Conservation (phyloP, 2,329 filamentous ascomycete genomes). For the Talaromyces sp. region DNA sequence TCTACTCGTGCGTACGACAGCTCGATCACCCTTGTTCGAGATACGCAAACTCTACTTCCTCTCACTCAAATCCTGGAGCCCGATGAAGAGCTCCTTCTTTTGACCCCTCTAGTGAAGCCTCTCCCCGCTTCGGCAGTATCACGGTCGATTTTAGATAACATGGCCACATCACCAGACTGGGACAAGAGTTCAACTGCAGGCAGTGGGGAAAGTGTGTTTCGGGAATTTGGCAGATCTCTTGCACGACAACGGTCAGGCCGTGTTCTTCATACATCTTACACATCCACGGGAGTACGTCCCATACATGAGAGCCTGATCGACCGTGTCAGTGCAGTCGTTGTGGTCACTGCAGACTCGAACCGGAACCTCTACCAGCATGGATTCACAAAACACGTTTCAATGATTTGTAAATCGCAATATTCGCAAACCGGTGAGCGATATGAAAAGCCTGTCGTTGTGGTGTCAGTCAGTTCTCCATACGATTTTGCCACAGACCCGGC, state of each 20-base stretch:
- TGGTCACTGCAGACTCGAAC: slow-evolving; percentile 90
- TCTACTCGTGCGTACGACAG: slow-evolving; percentile 85
- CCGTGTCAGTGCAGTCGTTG: slow-evolving; percentile 79
- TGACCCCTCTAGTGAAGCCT: slow-evolving; percentile 87
- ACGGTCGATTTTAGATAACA: slow-evolving; percentile 55
- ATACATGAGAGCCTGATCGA: slow-evolving; percentile 92
- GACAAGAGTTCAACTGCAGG: slow-evolving; percentile 64
- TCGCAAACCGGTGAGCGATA: slow-evolving; percentile 37
- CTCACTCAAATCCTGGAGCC: slow-evolving; percentile 75
- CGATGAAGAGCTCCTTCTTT: slow-evolving; percentile 80
- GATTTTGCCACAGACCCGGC: slow-evolving; percentile 91
- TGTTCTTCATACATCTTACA: slow-evolving; percentile 90
- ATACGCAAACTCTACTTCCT: slow-evolving; percentile 80
- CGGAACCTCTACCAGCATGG: slow-evolving; percentile 89
- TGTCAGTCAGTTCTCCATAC: slow-evolving; percentile 91
- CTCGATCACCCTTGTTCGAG: slow-evolving; percentile 87
- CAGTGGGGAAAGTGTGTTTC: slow-evolving; percentile 89
- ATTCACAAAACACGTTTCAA: slow-evolving; percentile 92
- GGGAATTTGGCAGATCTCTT: slow-evolving; percentile 81
- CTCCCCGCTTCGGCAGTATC: slow-evolving; percentile 84
- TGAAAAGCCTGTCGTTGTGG: slow-evolving; percentile 82
- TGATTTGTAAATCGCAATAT: slow-evolving; percentile 65
- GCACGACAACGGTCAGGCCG: slow-evolving; percentile 81
- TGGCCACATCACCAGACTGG: slow-evolving; percentile 49
- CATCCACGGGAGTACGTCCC: slow-evolving; percentile 83